Evolutionary conservation across 2,329 filamentous ascomycete species (phyloP).

Genomic region (Chaetomium strumarium): DNA sequence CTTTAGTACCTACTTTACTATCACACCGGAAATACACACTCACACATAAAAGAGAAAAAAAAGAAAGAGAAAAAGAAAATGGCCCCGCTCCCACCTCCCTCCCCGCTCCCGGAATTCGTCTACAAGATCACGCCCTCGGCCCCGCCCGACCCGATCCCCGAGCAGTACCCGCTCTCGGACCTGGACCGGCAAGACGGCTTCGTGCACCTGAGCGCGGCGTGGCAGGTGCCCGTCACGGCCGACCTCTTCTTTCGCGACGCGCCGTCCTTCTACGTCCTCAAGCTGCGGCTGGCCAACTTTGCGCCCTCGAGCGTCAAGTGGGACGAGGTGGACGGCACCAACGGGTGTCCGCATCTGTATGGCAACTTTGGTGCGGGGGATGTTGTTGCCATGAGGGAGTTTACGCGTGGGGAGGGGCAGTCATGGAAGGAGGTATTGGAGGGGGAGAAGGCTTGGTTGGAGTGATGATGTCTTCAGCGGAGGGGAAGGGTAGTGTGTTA

Average conservation of each 20-base stretch:
- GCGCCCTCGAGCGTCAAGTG: slow-evolving; percentile 41
- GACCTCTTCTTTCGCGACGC: slow-evolving; percentile 39
- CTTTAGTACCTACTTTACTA: no score
- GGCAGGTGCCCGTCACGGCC: slow-evolving; percentile 46
- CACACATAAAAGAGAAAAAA: no score
- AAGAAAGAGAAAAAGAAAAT: no score
- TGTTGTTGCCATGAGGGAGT: slow-evolving; percentile 42
- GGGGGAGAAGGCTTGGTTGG: slow-evolving; percentile 36
- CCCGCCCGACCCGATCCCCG: slow-evolving; percentile 49
- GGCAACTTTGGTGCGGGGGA: slow-evolving; percentile 50
- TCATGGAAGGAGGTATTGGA: slow-evolving; percentile 44
- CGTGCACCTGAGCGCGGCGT: slow-evolving; percentile 53
- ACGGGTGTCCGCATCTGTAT: slow-evolving; percentile 54
- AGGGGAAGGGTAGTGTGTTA: background rate
- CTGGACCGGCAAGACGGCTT: slow-evolving; percentile 57
- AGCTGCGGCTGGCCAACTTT: slow-evolving; percentile 45
- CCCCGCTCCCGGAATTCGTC: slow-evolving; percentile 38
- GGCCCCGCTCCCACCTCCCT: slow-evolving; percentile 22
- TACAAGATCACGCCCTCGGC: slow-evolving; percentile 56
- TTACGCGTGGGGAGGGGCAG: slow-evolving; percentile 38
- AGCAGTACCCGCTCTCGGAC: slow-evolving; percentile 50
- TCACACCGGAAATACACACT: background rate
- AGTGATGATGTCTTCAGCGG: slow-evolving; percentile 21
- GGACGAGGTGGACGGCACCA: slow-evolving; percentile 41
- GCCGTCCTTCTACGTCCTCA: slow-evolving; percentile 44